Percentiles rank a stretch among this genome's conserved stretches.
Conservation (phyloP, 108 stramenopile genomes). For the Nitzschia sp. region DNA sequence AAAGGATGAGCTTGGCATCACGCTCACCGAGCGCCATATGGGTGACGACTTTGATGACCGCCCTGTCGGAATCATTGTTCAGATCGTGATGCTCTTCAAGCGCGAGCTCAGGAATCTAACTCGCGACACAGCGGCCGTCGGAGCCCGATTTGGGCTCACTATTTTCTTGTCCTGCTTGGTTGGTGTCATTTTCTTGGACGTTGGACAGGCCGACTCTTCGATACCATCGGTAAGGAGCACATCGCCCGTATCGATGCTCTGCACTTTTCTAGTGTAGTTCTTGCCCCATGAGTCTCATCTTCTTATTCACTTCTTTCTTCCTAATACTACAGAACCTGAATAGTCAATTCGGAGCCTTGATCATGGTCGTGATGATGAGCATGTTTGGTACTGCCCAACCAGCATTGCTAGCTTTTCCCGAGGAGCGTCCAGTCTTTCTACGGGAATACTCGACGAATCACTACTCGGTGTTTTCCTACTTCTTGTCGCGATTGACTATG, state of each 20-base stretch:
- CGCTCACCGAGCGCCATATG: slow-evolving; percentile 20
- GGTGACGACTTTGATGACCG: slow-evolving; percentile 13
- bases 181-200: slow-evolving; percentile 67
- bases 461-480: slow-evolving; percentile 73
- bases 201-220: slow-evolving; percentile 36
- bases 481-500: slow-evolving; percentile 45
- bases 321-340: slow-evolving; percentile 38
- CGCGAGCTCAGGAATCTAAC: slow-evolving; percentile 51
- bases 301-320: no score
- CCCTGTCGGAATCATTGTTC: slow-evolving; percentile 40
- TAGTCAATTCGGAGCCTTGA: slow-evolving; percentile 69
- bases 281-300: background rate
- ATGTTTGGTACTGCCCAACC: slow-evolving; percentile 75
- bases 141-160: slow-evolving; percentile 58
- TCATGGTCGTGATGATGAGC: slow-evolving; percentile 42
- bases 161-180: slow-evolving; percentile 57
- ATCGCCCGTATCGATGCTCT: no score
- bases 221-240: slow-evolving; percentile 9
- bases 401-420: slow-evolving; percentile 71
- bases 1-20: slow-evolving; percentile 49
- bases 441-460: slow-evolving; percentile 87
- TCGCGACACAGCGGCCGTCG: slow-evolving; percentile 57
- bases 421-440: slow-evolving; percentile 88
- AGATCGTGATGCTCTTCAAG: slow-evolving; percentile 41
- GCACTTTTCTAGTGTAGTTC: background rate